Evolutionary conservation across 768 basidiomycete genomes (phyloP).

Genomic region (Leccinum ochraceum): DNA sequence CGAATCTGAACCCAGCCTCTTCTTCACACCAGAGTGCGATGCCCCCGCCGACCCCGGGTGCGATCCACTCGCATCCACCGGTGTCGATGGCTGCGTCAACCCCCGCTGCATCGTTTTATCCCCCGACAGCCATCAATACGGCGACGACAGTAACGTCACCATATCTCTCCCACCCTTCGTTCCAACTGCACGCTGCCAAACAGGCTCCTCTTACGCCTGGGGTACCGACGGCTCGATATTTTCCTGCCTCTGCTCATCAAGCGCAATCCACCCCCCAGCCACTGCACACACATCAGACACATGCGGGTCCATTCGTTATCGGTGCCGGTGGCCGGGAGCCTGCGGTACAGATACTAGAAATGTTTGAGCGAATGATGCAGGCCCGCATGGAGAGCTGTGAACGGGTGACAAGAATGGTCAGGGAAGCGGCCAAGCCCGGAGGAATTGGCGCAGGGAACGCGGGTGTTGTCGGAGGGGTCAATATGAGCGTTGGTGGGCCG

Average conservation of each 20-base stretch:
- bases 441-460: conserved; percentile 12
- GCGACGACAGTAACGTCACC: conserved; percentile 35
- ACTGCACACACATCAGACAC: conserved; percentile 12
- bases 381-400: conserved; percentile 76
- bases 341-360: conserved; percentile 56
- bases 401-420: conserved; percentile 58
- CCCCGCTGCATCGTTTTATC: conserved; percentile 25
- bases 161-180: conserved; percentile 31
- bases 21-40: conserved; percentile 20
- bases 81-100: conserved; percentile 21
- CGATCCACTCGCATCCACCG: conserved; percentile 19
- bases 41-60: conserved; percentile 13
- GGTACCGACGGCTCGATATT: conserved; percentile 9
- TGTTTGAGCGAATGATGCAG: conserved; percentile 74
- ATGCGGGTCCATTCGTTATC: conserved; percentile 28
- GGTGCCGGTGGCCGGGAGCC: conserved; percentile 38
- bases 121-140: conserved; percentile 32
- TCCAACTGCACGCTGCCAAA: conserved; percentile 25
- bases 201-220: conserved; percentile 16
- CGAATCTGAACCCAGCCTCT: conserved; percentile 33
- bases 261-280: conserved; percentile 10
- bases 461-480: conserved; percentile 11
- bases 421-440: conserved; percentile 30
- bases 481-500: conserved; percentile 28
- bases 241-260: conserved; percentile 15